Percentiles rank a stretch among this genome's conserved stretches.
These are phyloP conservation scores for Rhodotorula sp. DNA, from an alignment of 1,284 basidiomycete species.

Conservation along the genomic window DNA sequence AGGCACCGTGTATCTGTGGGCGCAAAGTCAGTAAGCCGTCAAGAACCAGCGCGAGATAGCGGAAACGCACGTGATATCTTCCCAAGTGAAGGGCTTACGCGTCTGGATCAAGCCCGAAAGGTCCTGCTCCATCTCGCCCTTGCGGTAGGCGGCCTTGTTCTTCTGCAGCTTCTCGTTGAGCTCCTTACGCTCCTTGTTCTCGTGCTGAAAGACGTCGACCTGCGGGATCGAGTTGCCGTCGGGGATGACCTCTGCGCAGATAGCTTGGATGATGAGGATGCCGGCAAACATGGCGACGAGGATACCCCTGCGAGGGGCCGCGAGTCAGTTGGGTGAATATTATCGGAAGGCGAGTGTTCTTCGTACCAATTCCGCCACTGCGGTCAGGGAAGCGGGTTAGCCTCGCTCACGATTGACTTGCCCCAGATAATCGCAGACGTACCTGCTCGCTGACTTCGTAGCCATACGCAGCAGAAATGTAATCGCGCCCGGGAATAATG, in stretches of 20 bases:
- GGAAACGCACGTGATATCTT: constrained; percentile 32
- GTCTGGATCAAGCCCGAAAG: constrained; percentile 35
- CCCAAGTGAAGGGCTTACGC: constrained; percentile 53
- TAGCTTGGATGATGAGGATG: constrained; percentile 45
- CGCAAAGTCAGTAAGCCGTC: not conserved
- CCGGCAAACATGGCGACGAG: constrained; percentile 49
- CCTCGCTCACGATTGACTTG: too few species aligned
- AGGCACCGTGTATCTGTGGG: constrained; percentile 55
- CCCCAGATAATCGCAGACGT: not conserved
- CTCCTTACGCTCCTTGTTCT: constrained; percentile 44
- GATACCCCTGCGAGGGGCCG: constrained; percentile 52
- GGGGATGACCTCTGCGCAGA: constrained; percentile 33
- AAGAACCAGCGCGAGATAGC: too few species aligned
- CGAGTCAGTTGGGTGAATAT: too few species aligned
- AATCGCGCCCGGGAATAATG: constrained; percentile 54
- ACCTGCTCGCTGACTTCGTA: constrained; percentile 63
- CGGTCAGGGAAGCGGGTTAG: not conserved
- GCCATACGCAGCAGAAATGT: constrained; percentile 61
- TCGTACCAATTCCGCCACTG: constrained; percentile 61
- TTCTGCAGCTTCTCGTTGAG: constrained; percentile 40
- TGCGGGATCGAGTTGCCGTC: constrained; percentile 42
- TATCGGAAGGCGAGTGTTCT: too few species aligned
- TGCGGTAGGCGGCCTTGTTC: constrained; percentile 40
- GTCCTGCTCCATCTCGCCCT: constrained; percentile 42
- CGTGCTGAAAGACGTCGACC: constrained; percentile 48